Evolutionary conservation across 202 grass and related monocot genomes (phyloP).

Genomic region (Alloteropsis angusta): DNA sequence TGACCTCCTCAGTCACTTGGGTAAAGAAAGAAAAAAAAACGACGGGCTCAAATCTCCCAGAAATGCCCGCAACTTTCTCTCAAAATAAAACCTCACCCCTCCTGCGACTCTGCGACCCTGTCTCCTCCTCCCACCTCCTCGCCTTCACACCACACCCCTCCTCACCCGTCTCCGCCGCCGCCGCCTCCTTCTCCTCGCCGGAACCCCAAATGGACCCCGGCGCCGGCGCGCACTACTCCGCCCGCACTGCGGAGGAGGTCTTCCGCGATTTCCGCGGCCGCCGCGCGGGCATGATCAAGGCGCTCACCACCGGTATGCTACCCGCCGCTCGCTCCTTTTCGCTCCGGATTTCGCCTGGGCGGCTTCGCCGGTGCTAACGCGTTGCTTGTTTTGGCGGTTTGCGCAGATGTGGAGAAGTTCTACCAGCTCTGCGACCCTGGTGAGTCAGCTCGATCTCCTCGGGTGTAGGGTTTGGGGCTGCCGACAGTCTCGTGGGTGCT

Average conservation of each 20-base stretch:
- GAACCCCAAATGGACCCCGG: slow-evolving; percentile 71
- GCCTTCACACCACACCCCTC: background rate
- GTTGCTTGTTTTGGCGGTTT: slow-evolving; percentile 14
- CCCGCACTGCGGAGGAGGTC: slow-evolving; percentile 92
- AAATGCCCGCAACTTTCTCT: slow-evolving; percentile 12
- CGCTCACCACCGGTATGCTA: slow-evolving; percentile 67
- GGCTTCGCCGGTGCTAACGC: background rate
- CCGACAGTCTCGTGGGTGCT: background rate
- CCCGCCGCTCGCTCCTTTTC: background rate
- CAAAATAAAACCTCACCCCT: slow-evolving; percentile 33
- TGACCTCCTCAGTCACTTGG: background rate
- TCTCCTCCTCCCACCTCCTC: slow-evolving; percentile 22
- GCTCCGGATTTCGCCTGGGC: slow-evolving; percentile 5
- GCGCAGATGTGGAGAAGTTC: slow-evolving; percentile 94
- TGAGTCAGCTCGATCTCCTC: slow-evolving; percentile 41
- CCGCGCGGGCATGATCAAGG: slow-evolving; percentile 95
- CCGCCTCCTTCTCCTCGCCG: slow-evolving; percentile 23
- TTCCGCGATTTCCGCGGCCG: slow-evolving; percentile 92
- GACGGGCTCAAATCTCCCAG: background rate
- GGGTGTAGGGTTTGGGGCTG: slow-evolving; percentile 23
- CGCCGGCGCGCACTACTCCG: slow-evolving; percentile 41
- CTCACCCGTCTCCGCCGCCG: slow-evolving; percentile 17
- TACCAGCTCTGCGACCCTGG: slow-evolving; percentile 93
- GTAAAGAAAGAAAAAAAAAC: background rate
- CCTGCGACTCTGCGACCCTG: slow-evolving; percentile 17